Conservation (phyloP, 192 early-diverging fungal species). For the Backusella sp. region DNA sequence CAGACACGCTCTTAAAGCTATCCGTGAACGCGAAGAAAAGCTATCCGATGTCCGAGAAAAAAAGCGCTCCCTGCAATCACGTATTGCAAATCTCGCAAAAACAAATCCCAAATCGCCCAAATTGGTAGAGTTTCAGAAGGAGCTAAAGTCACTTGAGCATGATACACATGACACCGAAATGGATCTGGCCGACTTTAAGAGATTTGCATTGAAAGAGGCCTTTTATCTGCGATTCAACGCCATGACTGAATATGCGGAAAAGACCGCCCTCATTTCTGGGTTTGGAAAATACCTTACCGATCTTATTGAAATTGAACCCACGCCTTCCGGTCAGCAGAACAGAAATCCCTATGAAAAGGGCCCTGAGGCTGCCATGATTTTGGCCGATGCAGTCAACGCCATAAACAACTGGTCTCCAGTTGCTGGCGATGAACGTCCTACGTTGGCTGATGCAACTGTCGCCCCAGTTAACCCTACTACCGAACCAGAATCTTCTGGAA, state of each 20-base stretch:
- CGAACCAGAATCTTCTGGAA: background rate
- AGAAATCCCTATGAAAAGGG: slow-evolving; percentile 31
- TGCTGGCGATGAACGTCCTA: slow-evolving; percentile 31
- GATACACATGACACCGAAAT: slow-evolving; percentile 35
- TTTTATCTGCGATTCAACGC: slow-evolving; percentile 43
- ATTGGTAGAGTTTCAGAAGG: slow-evolving; percentile 31
- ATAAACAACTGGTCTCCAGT: slow-evolving; percentile 34
- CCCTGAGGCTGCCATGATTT: slow-evolving; percentile 26
- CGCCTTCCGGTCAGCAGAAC: background rate
- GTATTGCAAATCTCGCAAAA: slow-evolving; percentile 28
- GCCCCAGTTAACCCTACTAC: background rate
- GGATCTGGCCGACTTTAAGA: slow-evolving; percentile 42
- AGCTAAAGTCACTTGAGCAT: slow-evolving; percentile 24
- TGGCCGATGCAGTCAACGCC: slow-evolving; percentile 32
- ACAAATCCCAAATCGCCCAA: slow-evolving; percentile 29
- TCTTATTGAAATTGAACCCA: slow-evolving; percentile 36
- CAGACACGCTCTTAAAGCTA: slow-evolving; percentile 36
- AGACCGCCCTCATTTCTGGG: slow-evolving; percentile 31
- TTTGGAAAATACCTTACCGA: slow-evolving; percentile 42
- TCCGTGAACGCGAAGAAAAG: slow-evolving; percentile 30
- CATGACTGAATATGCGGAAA: slow-evolving; percentile 38
- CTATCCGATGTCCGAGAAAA: slow-evolving; percentile 35
- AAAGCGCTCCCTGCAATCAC: slow-evolving; percentile 26
- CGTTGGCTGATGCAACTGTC: slow-evolving; percentile 17
- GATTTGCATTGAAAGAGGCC: slow-evolving; percentile 37